Conservation (phyloP, 179 eudicot species). For the Pouteria campechiana region DNA sequence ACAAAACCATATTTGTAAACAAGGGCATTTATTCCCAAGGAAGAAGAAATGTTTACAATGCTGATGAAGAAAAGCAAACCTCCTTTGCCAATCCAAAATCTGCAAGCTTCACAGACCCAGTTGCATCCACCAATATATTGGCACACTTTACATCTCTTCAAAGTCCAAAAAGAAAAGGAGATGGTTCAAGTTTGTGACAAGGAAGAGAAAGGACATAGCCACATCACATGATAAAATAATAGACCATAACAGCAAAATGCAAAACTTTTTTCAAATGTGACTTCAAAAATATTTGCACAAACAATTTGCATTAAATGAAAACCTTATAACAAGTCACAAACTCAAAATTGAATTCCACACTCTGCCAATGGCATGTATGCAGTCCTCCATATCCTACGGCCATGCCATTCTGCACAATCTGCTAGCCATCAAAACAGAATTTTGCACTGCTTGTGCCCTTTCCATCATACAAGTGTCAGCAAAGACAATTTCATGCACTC, state of each 20-base stretch:
- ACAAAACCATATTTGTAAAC: not conserved
- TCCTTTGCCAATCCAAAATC: constrained; percentile 99
- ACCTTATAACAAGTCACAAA: too few relatives aligned
- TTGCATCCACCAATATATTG: constrained; percentile 70
- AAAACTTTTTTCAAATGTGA: not conserved
- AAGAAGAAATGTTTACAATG: not conserved
- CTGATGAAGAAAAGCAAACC: constrained; percentile 19
- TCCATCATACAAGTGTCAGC: too few relatives aligned
- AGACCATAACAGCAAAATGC: too few relatives aligned
- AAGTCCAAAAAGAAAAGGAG: constrained; percentile 3
- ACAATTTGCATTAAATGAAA: too few relatives aligned
- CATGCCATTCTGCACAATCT: too few relatives aligned
- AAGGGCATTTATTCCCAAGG: not conserved
- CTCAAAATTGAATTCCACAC: too few relatives aligned
- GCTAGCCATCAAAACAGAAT: too few relatives aligned
- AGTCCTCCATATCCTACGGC: too few relatives aligned
- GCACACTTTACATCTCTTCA: constrained; percentile 85
- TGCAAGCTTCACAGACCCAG: constrained; percentile 84
- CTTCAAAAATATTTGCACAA: not conserved
- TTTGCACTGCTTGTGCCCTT: too few relatives aligned
- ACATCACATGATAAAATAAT: too few relatives aligned
- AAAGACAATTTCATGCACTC: too few relatives aligned
- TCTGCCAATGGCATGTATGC: too few relatives aligned
- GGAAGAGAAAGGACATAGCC: constrained; percentile 2
- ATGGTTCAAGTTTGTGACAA: not conserved